Base-by-base conservation (phyloP, 768 basidiomycete genomes). In the Paxillus ammoniavirescens region DNA sequence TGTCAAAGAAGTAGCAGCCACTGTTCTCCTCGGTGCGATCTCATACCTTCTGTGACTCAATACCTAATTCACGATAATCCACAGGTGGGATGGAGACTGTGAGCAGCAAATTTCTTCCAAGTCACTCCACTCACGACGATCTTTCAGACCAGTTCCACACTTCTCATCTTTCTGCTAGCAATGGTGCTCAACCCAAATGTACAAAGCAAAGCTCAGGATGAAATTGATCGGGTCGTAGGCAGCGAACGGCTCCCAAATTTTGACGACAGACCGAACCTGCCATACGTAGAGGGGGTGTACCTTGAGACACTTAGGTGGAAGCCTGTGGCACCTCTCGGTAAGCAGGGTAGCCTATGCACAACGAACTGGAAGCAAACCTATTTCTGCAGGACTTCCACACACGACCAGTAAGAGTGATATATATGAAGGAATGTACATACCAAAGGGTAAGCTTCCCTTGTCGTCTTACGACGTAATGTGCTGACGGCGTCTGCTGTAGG, bases 291-390 rank as follows among this genome's bases (percentile, higher is more conserved):
- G 31, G 73, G 64, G 1, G 28, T 73, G 7, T 60, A 60, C 37
- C 58, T 66, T 8, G 75, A 75, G 54, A 63, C 55, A 8, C 33
- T 67, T 23, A 57, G 73, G 43, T 75, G 70, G 70, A 59, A 60
- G 21, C 65, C 70, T 4, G 61, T 61, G 23, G 41, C 56, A 8
- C 72, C 73, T 2, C 40, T 52, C 2, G 63, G 73, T 70, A 31
- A 58, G 61, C 59, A 30, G 4, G 9, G 42, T 36, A 35, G 21
- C 47, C 41, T 36, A 21, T 15, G 6, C 18, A 36, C 10, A 36
- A 1, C 5, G n/a, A 10, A 9, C 3, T 8, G 4, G 3, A 3
- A 40, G 23, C 35, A 9, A 54, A 47, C 21, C 15, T 28, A 4
- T 1, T 12, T 23, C 38, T 42, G 13, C 31, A 70, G 67, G 47